Evolutionary conservation across 768 basidiomycete genomes (phyloP).

Genomic region (Panaeolus cyanescens): DNA sequence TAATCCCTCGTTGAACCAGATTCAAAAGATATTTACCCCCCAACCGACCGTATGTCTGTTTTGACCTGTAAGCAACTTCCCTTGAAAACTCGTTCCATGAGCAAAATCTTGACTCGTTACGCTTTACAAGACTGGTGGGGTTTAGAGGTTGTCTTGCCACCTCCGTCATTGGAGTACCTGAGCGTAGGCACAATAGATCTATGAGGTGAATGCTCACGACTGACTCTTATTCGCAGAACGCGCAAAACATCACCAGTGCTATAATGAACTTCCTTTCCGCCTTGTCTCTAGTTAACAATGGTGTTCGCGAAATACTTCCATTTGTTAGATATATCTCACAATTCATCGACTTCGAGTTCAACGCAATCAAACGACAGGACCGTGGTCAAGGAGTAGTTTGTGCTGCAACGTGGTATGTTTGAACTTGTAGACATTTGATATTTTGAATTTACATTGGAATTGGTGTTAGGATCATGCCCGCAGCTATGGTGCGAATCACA

Average conservation of each 20-base stretch:
- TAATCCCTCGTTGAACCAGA: background rate
- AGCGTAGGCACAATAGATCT: slow-evolving; percentile 39
- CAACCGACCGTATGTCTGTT: slow-evolving; percentile 75
- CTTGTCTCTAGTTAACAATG: slow-evolving; percentile 66
- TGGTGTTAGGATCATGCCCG: slow-evolving; percentile 67
- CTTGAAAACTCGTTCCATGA: background rate
- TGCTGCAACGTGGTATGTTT: slow-evolving; percentile 79
- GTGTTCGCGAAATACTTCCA: slow-evolving; percentile 80
- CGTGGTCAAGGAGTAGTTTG: slow-evolving; percentile 81
- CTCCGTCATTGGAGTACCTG: slow-evolving; percentile 65
- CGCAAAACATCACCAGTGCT: slow-evolving; percentile 59
- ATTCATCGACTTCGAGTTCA: slow-evolving; percentile 78
- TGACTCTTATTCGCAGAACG: slow-evolving; percentile 40
- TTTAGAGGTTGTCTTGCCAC: slow-evolving; percentile 74
- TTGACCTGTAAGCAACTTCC: slow-evolving; percentile 64
- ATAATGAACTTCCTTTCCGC: slow-evolving; percentile 79
- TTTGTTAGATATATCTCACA: slow-evolving; percentile 83
- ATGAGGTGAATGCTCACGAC: background rate
- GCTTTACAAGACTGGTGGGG: slow-evolving; percentile 83
- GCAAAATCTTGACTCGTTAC: slow-evolving; percentile 3
- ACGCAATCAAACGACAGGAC: slow-evolving; percentile 61
- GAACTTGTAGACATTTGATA: background rate
- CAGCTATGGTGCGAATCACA: slow-evolving; percentile 52
- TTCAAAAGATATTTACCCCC: slow-evolving; percentile 68
- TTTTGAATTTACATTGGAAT: background rate